These are phyloP conservation scores for Calonectria crousiana DNA, from an alignment of 2,329 filamentous ascomycete species.

Conservation along the genomic window DNA sequence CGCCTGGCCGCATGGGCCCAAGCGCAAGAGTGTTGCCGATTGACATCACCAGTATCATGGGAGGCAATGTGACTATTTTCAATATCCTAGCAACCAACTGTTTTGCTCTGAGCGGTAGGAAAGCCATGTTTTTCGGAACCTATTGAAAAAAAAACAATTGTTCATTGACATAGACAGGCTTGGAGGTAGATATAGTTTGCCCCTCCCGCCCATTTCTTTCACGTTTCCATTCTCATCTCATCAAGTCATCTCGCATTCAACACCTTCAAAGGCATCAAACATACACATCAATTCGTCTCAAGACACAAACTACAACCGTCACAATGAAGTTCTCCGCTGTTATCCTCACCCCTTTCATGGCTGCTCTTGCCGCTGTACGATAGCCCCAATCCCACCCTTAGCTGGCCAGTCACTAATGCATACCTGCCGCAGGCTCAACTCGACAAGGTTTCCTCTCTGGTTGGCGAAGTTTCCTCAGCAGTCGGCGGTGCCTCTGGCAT, in stretches of 20 bases:
- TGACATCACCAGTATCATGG: neutral
- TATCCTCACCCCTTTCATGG: neutral
- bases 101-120: neutral
- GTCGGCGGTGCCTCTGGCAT: neutral
- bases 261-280: neutral
- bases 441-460: neutral
- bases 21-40: neutral
- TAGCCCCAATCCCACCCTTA: too few relatives aligned
- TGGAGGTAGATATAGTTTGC: neutral
- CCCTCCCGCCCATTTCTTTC: neutral
- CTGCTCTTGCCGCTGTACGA: neutral
- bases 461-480: neutral
- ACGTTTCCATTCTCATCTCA: neutral
- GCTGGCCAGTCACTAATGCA: neutral
- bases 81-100: neutral
- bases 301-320: neutral
- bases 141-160: too few relatives aligned
- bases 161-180: neutral
- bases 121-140: neutral
- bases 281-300: neutral
- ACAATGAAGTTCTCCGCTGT: constrained; percentile 1
- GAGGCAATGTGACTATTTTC: neutral
- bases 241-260: neutral
- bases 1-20: neutral
- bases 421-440: neutral